These are phyloP conservation scores for Gossypium australe DNA, from an alignment of 345 rosid genomes.

Conservation along the genomic window DNA sequence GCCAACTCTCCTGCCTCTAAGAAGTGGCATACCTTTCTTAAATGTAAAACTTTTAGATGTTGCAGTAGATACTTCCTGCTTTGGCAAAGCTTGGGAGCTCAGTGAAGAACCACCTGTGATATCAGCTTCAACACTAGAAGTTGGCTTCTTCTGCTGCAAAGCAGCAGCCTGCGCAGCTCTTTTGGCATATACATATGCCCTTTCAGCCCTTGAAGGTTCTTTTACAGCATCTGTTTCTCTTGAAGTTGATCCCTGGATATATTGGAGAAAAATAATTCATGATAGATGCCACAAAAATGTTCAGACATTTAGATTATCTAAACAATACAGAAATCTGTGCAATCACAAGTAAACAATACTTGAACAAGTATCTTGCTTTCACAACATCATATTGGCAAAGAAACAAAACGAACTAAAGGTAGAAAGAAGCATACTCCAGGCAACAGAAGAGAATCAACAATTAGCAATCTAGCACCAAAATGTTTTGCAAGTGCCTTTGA, in stretches of 20 bases:
- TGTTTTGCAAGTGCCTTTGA: constrained; percentile 85
- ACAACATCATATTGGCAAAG: not conserved
- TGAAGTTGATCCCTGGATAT: constrained; percentile 56
- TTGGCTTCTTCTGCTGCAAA: constrained; percentile 68
- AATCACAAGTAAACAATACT: constrained; percentile 5
- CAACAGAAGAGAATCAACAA: constrained; percentile 77
- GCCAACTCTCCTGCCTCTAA: not conserved
- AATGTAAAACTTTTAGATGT: constrained; percentile 77
- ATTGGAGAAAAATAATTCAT: not conserved
- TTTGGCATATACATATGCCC: constrained; percentile 55
- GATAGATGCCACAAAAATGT: constrained; percentile 8
- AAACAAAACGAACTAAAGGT: not conserved
- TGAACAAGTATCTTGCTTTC: not conserved
- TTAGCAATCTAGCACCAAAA: constrained; percentile 70
- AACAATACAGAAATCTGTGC: not conserved
- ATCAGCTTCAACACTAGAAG: constrained; percentile 93
- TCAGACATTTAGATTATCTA: not conserved
- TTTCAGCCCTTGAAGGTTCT: constrained; percentile 74
- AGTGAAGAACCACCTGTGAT: constrained; percentile 78
- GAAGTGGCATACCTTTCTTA: constrained; percentile 56
- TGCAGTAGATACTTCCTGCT: constrained; percentile 91
- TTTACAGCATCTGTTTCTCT: constrained; percentile 63
- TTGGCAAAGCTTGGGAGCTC: constrained; percentile 68
- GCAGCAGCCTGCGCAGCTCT: constrained; percentile 52
- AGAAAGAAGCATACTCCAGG: constrained; percentile 74